These are phyloP conservation scores for Fusarium metavorans DNA, from an alignment of 2,329 filamentous ascomycete species.

Conservation along the genomic window DNA sequence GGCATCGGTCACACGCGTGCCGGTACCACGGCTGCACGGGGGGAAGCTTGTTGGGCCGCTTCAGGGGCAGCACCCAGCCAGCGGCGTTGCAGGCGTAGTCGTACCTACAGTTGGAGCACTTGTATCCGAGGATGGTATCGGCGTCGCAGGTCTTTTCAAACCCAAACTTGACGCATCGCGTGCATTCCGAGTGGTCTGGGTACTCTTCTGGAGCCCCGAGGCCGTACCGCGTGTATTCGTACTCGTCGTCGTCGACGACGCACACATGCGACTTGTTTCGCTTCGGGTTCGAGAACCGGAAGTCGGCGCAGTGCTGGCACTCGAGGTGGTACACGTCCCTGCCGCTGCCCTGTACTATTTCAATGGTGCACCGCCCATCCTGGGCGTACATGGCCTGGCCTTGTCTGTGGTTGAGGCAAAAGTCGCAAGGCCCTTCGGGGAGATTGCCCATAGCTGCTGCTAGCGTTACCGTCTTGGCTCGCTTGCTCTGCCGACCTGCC, in stretches of 20 bases:
- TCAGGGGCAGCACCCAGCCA: background rate
- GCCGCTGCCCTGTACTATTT: background rate
- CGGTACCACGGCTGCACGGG: conserved; percentile 28
- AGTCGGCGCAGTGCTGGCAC: conserved; percentile 36
- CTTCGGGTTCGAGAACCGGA: conserved; percentile 14
- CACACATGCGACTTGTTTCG: conserved; percentile 8
- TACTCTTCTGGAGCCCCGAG: conserved; percentile 15
- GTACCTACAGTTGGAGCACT: conserved; percentile 25
- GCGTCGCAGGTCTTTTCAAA: conserved; percentile 20
- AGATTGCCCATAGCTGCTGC: background rate
- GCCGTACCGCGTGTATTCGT: conserved; percentile 23
- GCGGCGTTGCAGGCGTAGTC: background rate
- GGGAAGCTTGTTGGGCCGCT: conserved; percentile 11
- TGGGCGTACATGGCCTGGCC: conserved; percentile 5
- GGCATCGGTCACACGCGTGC: conserved; percentile 35
- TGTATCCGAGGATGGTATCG: conserved; percentile 25
- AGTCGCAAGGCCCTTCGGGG: conserved; percentile 17
- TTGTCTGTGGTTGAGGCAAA: conserved; percentile 20
- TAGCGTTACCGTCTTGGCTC: background rate
- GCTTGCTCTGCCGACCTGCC: background rate
- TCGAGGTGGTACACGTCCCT: conserved; percentile 1
- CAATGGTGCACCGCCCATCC: conserved; percentile 5
- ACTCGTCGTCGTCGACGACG: background rate
- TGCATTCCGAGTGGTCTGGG: background rate
- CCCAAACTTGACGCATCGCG: background rate